Conservation (phyloP, 805 yeast genomes). For the Lachancea kluyveri region DNA sequence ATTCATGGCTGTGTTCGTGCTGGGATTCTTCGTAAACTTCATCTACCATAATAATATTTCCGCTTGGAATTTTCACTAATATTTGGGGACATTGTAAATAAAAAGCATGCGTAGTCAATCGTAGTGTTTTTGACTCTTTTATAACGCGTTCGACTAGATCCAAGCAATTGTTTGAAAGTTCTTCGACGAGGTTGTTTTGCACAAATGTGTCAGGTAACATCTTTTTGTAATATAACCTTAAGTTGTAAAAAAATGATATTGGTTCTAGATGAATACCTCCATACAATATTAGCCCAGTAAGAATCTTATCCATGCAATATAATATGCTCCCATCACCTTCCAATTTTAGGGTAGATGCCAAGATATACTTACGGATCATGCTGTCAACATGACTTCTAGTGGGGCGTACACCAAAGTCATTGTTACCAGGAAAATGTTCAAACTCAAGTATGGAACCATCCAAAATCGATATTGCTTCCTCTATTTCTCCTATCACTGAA, state of each 20-base stretch:
- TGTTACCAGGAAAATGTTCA: slow-evolving; percentile 6
- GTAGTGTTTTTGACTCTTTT: slow-evolving; percentile 8
- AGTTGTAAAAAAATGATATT: slow-evolving; percentile 37
- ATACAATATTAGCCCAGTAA: slow-evolving; percentile 38
- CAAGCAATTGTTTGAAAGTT: slow-evolving; percentile 9
- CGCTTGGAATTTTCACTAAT: slow-evolving; percentile 1
- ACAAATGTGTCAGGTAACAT: not conserved
- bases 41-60: slow-evolving; percentile 5
- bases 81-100: slow-evolving; percentile 9
- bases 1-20: slow-evolving; percentile 11
- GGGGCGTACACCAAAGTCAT: slow-evolving; percentile 10
- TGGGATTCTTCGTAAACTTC: slow-evolving; percentile 6
- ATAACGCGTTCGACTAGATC: slow-evolving; percentile 8
- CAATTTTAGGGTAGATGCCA: slow-evolving; percentile 28
- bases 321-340: slow-evolving; percentile 35
- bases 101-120: slow-evolving; percentile 1
- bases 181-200: not conserved
- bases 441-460: slow-evolving; percentile 14
- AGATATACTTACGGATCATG: slow-evolving; percentile 35
- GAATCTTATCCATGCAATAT: slow-evolving; percentile 32
- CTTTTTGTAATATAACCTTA: slow-evolving; percentile 27
- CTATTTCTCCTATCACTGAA: slow-evolving; percentile 14
- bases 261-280: slow-evolving; percentile 40
- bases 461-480: slow-evolving; percentile 13
- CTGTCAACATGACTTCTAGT: slow-evolving; percentile 22